Conservation (phyloP, 306 rosid genomes). For the Fagus crenata region DNA sequence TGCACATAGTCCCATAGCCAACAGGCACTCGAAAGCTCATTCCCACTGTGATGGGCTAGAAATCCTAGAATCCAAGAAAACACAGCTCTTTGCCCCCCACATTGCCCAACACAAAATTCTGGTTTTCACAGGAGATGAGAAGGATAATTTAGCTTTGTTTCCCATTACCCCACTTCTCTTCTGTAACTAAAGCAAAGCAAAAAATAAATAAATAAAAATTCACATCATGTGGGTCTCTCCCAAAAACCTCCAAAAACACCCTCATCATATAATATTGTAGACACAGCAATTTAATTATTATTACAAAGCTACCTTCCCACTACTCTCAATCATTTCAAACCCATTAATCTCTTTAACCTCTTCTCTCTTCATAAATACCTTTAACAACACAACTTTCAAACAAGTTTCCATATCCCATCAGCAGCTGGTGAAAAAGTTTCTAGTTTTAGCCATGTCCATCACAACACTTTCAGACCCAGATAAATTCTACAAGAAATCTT, state of each 20-base stretch:
- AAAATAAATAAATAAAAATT: background rate
- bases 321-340: constrained; percentile 64
- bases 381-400: constrained; percentile 19
- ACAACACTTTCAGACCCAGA: constrained; percentile 58
- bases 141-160: constrained; percentile 38
- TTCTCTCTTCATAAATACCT: constrained; percentile 21
- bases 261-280: constrained; percentile 48
- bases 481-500: constrained; percentile 56
- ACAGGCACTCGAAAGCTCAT: constrained; percentile 52
- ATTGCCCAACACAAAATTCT: constrained; percentile 48
- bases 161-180: constrained; percentile 41
- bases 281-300: constrained; percentile 38
- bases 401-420: constrained; percentile 31
- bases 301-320: constrained; percentile 55
- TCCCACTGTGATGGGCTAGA: constrained; percentile 44
- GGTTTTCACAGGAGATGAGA: constrained; percentile 42
- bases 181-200: constrained; percentile 31
- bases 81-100: constrained; percentile 64
- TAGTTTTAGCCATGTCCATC: constrained; percentile 58
- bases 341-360: constrained; percentile 42
- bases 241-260: constrained; percentile 50
- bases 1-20: constrained; percentile 42
- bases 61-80: constrained; percentile 77
- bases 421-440: constrained; percentile 25
- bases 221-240: constrained; percentile 53